Evolutionary conservation across 1,284 basidiomycete genomes (phyloP), one percentile per base, ranked within the genome.

Genomic region (Boletus holoroseus): DNA sequence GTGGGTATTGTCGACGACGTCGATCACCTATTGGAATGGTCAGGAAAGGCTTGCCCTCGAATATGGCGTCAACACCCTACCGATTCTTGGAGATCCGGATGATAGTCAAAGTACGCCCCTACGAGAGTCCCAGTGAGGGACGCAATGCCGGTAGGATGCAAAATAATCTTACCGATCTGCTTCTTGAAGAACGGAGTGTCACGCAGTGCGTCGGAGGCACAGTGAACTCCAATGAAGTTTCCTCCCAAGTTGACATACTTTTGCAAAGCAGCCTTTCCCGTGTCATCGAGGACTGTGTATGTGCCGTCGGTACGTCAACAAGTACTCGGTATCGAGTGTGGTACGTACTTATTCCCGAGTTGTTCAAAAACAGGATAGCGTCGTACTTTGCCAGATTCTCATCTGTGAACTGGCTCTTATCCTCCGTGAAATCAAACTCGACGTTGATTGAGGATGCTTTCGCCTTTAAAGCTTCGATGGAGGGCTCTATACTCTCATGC

Each of bases 221-320:
- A 76, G 61, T 90, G 88, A 20, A 88, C 71, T 1, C 75, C 85
- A 35, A 79, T 68, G 53, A 85, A 88, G 62, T 85, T 85, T 1
- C 88, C 88, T 31, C 87, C 86, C 1, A 75, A 68, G 62, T 83
- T 73, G 42, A 86, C 69, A 62, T 79, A 88, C n/a, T 61, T 72
- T 50, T 78, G 74, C 41, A 88, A 71, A 3, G 81, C 82, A 4
- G 70, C 69, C 61, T 82, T 75, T 7, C 78, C 77, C 1, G 65
- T 56, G 3, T 71, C 71, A 53, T 83, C 76, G 26, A 88, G 73
- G 27, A 87, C 82, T 79, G 55, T 18, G 32, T 4, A 30, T 5
- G 15, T 5, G 15, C 20, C 8, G 38, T 59, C 16, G 58, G 57
- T 43, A 44, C 15, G 49, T 52, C 9, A 30, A 12, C 3, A 22